A percentile compares a stretch with the other conserved stretches of the same genome.
Conservation (phyloP, 345 rosid genomes). For the Firmiana major region DNA sequence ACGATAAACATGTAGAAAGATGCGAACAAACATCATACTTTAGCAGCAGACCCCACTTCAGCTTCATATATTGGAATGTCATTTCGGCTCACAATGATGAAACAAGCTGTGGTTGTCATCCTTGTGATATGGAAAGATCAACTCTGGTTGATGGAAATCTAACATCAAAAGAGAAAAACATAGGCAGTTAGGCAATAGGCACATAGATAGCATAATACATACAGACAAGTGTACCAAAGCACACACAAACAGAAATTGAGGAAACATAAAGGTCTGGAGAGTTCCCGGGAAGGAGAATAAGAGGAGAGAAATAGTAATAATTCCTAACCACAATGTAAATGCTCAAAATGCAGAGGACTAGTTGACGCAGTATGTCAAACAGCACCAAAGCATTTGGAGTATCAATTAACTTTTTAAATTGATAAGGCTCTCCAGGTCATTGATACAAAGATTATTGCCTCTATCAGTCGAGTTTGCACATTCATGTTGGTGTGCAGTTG, state of each 20-base stretch:
- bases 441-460: neutral
- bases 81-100: slow-evolving; percentile 80
- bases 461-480: neutral
- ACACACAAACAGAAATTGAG: neutral
- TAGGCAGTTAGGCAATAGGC: neutral
- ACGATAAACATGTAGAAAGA: neutral
- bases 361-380: neutral
- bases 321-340: neutral
- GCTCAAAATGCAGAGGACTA: neutral
- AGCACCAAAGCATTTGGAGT: neutral
- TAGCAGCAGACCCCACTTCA: slow-evolving; percentile 87
- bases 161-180: neutral
- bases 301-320: neutral
- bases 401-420: neutral
- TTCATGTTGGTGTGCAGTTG: neutral
- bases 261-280: neutral
- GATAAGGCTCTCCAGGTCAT: neutral
- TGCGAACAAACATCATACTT: slow-evolving; percentile 36
- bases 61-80: slow-evolving; percentile 97
- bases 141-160: neutral
- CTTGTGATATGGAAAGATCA: neutral
- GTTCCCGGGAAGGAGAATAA: neutral
- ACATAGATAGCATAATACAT: neutral
- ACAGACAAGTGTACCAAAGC: neutral
- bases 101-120: slow-evolving; percentile 90